Conservation (phyloP, 192 early-diverging fungal genomes). For the Coemansia sp. region DNA sequence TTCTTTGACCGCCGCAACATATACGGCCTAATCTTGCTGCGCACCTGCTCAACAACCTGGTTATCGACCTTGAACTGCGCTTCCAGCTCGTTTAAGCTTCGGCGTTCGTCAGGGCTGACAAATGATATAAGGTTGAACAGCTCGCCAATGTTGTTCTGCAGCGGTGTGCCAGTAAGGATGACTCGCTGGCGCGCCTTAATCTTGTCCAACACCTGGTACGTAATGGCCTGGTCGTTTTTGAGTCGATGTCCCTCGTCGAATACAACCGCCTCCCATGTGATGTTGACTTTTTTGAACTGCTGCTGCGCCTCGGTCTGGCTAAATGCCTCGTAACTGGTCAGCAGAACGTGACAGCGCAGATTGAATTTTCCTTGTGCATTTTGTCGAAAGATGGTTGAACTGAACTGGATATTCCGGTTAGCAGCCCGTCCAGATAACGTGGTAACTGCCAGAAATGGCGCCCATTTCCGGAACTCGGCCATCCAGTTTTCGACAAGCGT, state of each 20-base stretch:
- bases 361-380: constrained; percentile 12
- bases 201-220: constrained; percentile 75
- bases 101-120: constrained; percentile 77
- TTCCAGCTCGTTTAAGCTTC: constrained; percentile 64
- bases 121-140: constrained; percentile 82
- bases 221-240: constrained; percentile 85
- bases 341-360: constrained; percentile 83
- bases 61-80: constrained; percentile 22
- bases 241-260: constrained; percentile 97
- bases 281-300: constrained; percentile 46
- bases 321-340: constrained; percentile 96
- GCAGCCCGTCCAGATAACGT: constrained; percentile 73
- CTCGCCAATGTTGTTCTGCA: constrained; percentile 93
- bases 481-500: constrained; percentile 93
- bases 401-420: constrained; percentile 60
- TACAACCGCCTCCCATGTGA: constrained; percentile 83
- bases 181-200: constrained; percentile 81
- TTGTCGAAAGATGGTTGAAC: constrained; percentile 25
- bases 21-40: constrained; percentile 66
- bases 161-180: constrained; percentile 94
- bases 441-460: constrained; percentile 85
- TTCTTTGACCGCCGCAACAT: constrained; percentile 92
- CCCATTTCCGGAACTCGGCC: constrained; percentile 88
- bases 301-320: constrained; percentile 64
- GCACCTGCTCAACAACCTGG: constrained; percentile 71